These are phyloP conservation scores for Drosera capensis DNA, from an alignment of 148 eudicot genomes.

Conservation along the genomic window DNA sequence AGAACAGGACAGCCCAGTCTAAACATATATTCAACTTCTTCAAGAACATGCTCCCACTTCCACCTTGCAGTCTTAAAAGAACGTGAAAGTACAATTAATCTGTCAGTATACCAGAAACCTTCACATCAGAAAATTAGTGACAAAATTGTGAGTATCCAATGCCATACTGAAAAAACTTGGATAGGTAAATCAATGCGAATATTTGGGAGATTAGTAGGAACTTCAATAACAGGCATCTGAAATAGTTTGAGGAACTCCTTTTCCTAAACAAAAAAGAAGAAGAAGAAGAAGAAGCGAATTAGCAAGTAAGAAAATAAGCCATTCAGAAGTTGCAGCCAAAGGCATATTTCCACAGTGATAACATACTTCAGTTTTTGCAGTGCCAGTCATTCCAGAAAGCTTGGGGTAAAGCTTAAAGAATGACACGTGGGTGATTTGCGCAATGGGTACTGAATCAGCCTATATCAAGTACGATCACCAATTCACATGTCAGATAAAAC, in stretches of 20 bases:
- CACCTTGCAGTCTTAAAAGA: slow-evolving; percentile 68
- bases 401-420: slow-evolving; percentile 92
- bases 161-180: slow-evolving; percentile 85
- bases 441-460: slow-evolving; percentile 95
- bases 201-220: slow-evolving; percentile 90
- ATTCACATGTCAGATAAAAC: slow-evolving; percentile 5
- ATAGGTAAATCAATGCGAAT: slow-evolving; percentile 85
- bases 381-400: slow-evolving; percentile 99
- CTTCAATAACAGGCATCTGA: slow-evolving; percentile 84
- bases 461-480: slow-evolving; percentile 16
- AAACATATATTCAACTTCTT: slow-evolving; percentile 80
- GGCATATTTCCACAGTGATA: not conserved
- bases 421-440: slow-evolving; percentile 96
- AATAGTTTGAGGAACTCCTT: slow-evolving; percentile 97
- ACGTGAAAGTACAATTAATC: slow-evolving; percentile 9
- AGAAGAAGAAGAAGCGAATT: not conserved
- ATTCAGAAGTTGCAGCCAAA: not conserved
- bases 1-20: slow-evolving; percentile 81
- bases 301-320: slow-evolving; percentile 1
- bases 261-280: slow-evolving; percentile 37
- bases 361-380: slow-evolving; percentile 96
- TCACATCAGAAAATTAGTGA: slow-evolving; percentile 1
- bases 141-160: not conserved
- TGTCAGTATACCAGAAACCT: slow-evolving; percentile 1
- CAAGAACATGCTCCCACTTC: slow-evolving; percentile 71